Evolutionary conservation across 805 yeast species (phyloP).

Genomic region (Hermanozyma aechmeae): DNA sequence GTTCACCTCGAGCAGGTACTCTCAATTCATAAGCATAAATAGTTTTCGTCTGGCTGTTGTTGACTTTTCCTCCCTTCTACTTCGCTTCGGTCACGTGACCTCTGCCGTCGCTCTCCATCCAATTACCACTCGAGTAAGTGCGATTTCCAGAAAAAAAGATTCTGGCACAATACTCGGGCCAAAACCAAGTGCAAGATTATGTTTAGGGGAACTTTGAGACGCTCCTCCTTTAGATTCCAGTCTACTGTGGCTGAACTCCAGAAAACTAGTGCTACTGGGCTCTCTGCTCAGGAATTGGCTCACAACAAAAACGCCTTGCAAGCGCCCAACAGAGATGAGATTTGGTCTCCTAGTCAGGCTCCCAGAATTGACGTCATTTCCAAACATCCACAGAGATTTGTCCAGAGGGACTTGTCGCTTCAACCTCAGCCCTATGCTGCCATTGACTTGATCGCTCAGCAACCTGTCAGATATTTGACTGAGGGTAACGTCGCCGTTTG

Average conservation of each 20-base stretch:
- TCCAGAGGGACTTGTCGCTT: constrained; percentile 53
- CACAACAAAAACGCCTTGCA: constrained; percentile 36
- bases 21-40: too few relatives aligned
- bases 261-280: constrained; percentile 8
- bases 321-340: constrained; percentile 64
- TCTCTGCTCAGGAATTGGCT: constrained; percentile 9
- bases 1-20: too few relatives aligned
- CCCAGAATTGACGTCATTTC: constrained; percentile 47
- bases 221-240: constrained; percentile 8
- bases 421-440: constrained; percentile 83
- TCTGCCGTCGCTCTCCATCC: too few relatives aligned
- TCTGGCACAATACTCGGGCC: too few relatives aligned
- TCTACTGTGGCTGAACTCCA: constrained; percentile 4
- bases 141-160: too few relatives aligned
- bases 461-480: constrained; percentile 55
- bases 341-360: constrained; percentile 69
- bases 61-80: too few relatives aligned
- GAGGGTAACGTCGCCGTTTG: constrained; percentile 64
- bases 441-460: constrained; percentile 68
- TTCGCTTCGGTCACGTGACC: too few relatives aligned
- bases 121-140: too few relatives aligned
- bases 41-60: too few relatives aligned
- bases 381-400: constrained; percentile 50
- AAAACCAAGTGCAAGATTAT: too few relatives aligned
- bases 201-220: too few relatives aligned